Percentiles rank a stretch among this genome's conserved stretches.
These are phyloP conservation scores for Mortierella sp. DNA, from an alignment of 371 early-diverging fungal species.

Conservation along the genomic window DNA sequence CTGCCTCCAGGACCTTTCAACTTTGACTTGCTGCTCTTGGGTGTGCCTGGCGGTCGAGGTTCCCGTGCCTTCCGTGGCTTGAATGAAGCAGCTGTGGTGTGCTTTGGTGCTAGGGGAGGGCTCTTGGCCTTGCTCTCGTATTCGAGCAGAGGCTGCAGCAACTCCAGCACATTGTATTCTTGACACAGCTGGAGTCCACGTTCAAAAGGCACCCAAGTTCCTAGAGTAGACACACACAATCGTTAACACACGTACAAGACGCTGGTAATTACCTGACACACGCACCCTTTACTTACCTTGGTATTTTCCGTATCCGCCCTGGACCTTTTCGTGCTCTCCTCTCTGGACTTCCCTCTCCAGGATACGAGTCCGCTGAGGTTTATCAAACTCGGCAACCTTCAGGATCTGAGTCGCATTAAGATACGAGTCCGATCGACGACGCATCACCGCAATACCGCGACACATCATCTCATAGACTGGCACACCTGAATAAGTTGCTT, in stretches of 20 bases:
- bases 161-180: conserved; percentile 57
- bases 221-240: conserved; percentile 46
- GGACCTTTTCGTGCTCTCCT: conserved; percentile 91
- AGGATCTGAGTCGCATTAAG: conserved; percentile 95
- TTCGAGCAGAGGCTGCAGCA: conserved; percentile 58
- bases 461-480: conserved; percentile 92
- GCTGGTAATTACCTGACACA: too few species aligned
- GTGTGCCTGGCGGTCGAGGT: conserved; percentile 18
- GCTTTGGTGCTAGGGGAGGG: conserved; percentile 64
- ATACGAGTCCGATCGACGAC: conserved; percentile 84
- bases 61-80: conserved; percentile 50
- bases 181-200: conserved; percentile 76
- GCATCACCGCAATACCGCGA: conserved; percentile 89
- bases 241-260: too few species aligned
- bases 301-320: conserved; percentile 97
- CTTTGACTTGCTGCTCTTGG: conserved; percentile 18
- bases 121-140: conserved; percentile 45
- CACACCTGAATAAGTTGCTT: conserved; percentile 90
- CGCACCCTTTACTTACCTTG: conserved; percentile 58
- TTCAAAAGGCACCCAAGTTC: conserved; percentile 87
- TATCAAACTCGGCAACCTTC: conserved; percentile 93
- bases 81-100: conserved; percentile 59
- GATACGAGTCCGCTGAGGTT: conserved; percentile 89
- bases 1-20: conserved; percentile 5
- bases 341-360: conserved; percentile 86